Conservation (phyloP, 2,329 filamentous ascomycete species). For the Dothistroma pini region DNA sequence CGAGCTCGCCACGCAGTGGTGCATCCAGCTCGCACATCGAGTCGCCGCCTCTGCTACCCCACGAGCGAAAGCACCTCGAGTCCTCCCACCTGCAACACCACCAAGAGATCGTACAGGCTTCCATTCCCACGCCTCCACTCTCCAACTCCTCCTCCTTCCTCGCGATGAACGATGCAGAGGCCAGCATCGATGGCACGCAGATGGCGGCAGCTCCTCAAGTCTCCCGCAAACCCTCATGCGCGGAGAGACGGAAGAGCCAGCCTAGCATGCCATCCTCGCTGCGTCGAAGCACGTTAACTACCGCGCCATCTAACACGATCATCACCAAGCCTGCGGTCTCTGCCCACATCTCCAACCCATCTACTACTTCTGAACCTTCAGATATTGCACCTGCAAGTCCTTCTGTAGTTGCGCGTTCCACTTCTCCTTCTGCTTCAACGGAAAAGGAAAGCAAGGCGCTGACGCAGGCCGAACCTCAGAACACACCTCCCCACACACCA, state of each 20-base stretch:
- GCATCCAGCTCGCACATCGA: conserved; percentile 17
- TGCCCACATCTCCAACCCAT: conserved; percentile 68
- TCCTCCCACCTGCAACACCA: conserved; percentile 8
- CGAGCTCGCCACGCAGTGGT: conserved; percentile 32
- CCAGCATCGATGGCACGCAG: conserved; percentile 10
- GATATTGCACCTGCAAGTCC: conserved; percentile 53
- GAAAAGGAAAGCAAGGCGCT: conserved; percentile 66
- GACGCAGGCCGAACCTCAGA: conserved; percentile 81
- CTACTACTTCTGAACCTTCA: conserved; percentile 47
- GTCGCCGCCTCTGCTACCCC: conserved; percentile 36
- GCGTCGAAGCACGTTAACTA: conserved; percentile 39
- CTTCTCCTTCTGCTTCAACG: conserved; percentile 50
- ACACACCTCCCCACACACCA: conserved; percentile 84
- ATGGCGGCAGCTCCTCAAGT: conserved; percentile 25
- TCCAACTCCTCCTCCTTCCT: conserved; percentile 40
- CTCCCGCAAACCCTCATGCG: conserved; percentile 25
- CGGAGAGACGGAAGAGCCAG: conserved; percentile 26
- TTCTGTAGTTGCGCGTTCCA: conserved; percentile 45
- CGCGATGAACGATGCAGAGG: conserved; percentile 23
- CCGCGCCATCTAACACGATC: conserved; percentile 62
- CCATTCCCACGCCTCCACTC: conserved; percentile 41
- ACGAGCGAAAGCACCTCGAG: conserved; percentile 31
- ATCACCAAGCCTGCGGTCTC: conserved; percentile 61
- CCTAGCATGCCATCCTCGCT: conserved; percentile 27
- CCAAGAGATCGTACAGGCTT: conserved; percentile 15